phyloP scores from a whole-genome alignment of 495 filamentous ascomycete genomes.

The Trichoderma virens region DNA sequence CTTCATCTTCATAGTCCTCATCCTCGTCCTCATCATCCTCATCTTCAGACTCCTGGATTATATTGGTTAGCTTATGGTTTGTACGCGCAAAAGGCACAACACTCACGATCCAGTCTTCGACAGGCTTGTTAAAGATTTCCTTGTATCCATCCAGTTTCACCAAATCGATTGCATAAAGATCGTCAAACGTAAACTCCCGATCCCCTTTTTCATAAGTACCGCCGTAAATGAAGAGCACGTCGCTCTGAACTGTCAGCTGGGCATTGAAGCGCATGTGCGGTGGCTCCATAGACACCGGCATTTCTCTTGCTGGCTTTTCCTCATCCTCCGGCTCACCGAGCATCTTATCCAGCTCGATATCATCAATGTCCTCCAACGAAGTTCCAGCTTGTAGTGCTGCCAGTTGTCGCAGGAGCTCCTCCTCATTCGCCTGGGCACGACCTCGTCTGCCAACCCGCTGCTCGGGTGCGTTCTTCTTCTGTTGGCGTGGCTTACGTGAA shows the following conservation, averaged over 20 bases:
- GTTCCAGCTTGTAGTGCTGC: slow-evolving; percentile 68
- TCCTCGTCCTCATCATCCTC: slow-evolving; percentile 65
- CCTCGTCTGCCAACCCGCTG: slow-evolving; percentile 55
- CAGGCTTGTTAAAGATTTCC: slow-evolving; percentile 75
- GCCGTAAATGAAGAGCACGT: slow-evolving; percentile 86
- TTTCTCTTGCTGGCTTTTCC: slow-evolving; percentile 41
- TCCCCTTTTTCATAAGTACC: slow-evolving; percentile 94
- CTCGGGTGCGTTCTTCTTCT: slow-evolving; percentile 35
- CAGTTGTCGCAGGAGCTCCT: slow-evolving; percentile 78
- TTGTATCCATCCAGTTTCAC: slow-evolving; percentile 87
- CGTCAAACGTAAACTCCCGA: slow-evolving; percentile 88
- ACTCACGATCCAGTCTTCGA: slow-evolving; percentile 74
- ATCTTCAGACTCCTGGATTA: slow-evolving; percentile 50
- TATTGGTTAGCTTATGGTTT: slow-evolving; percentile 19
- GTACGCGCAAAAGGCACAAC: not conserved
- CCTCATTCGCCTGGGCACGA: slow-evolving; percentile 75
- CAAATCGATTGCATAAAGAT: slow-evolving; percentile 84
- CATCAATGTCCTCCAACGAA: slow-evolving; percentile 47
- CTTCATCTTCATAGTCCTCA: slow-evolving; percentile 60
- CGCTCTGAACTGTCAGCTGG: slow-evolving; percentile 81
- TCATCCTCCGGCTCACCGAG: slow-evolving; percentile 38
- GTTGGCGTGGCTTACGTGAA: slow-evolving; percentile 63
- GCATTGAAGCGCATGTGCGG: slow-evolving; percentile 86
- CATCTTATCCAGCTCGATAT: slow-evolving; percentile 45
- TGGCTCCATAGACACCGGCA: slow-evolving; percentile 60